Base-by-base conservation (phyloP, 345 rosid genomes). In the Arabidopsis suecica region DNA sequence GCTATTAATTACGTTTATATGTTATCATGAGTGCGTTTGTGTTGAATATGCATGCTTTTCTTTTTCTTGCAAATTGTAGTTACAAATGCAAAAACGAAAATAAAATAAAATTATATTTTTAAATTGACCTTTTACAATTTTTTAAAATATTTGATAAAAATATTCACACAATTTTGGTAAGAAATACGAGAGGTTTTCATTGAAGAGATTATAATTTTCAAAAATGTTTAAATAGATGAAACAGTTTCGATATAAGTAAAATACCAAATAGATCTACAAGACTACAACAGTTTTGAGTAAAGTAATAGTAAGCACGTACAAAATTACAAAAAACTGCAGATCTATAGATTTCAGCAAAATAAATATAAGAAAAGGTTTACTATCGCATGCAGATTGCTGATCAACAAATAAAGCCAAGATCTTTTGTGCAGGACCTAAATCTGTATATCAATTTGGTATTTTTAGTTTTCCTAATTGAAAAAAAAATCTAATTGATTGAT, bases 321-420 rank as follows among this genome's bases (percentile, higher is more conserved):
- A 55, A 42, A 22, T 36, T 20, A 42, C 32, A 44, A 65, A 73
- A n/a, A 36, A 22, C 38, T 64, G 28, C 49, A 45, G 58, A 55
- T 73, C 77, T 44, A 33, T 9, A 42, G 20, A 11, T 51, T 54
- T 65, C 5, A 41, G 13, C 37, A 7, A 7, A 73, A 30, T 30
- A 30, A 14, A 40, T 63, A 53, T 9, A 72, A 20, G 22, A 60
- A 54, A 41, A 60, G 20, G 10, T 60, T 37, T 37, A 23, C 50
- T 61, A 51, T 23, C 54, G 4, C 5, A 56, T 45, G 65, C 54
- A 61, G 65, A 38, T 61, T 61, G 49, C 34, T 4, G 58, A 62
- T 63, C 30, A 65, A 10, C 78, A 74, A 20, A 56, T 65, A 65
- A 55, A 59, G 47, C 66, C 74, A 70, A 70, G 47, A 70, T 70